A percentile compares a stretch with the other conserved stretches of the same genome.
These are phyloP conservation scores for Cruciata laevipes DNA, from an alignment of 257 asterid species.

Conservation along the genomic window DNA sequence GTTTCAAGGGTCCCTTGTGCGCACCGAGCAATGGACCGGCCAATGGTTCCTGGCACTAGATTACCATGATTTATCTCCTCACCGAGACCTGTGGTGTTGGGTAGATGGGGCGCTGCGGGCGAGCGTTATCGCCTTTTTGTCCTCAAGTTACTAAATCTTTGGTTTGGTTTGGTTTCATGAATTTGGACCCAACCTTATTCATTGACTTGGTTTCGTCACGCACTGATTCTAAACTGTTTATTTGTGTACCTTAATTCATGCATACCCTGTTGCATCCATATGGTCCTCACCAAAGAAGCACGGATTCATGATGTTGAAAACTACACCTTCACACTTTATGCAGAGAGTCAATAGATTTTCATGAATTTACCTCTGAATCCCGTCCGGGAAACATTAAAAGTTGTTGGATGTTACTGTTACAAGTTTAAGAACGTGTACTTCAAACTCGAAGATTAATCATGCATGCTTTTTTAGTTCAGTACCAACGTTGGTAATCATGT, in stretches of 20 bases:
- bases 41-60: no score
- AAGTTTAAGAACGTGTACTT: slow-evolving; percentile 11
- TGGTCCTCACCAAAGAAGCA: slow-evolving; percentile 4
- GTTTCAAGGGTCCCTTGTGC: no score
- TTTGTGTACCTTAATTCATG: background rate
- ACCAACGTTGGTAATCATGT: background rate
- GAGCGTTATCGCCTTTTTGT: no score
- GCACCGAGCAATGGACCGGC: no score
- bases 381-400: background rate
- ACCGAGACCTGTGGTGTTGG: no score
- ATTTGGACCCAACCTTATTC: background rate
- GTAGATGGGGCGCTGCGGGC: no score
- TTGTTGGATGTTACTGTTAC: slow-evolving; percentile 14
- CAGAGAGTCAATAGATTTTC: background rate
- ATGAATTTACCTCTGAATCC: background rate
- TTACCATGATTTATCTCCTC: no score
- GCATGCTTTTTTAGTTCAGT: background rate
- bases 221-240: background rate
- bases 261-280: background rate
- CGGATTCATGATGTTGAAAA: slow-evolving; percentile 8
- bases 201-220: background rate
- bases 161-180: background rate
- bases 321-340: slow-evolving; percentile 4
- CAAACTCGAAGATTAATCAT: background rate
- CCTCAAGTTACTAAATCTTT: no score